These are phyloP conservation scores for Podaxis sp. DNA, from an alignment of 768 basidiomycete genomes.

Conservation along the genomic window DNA sequence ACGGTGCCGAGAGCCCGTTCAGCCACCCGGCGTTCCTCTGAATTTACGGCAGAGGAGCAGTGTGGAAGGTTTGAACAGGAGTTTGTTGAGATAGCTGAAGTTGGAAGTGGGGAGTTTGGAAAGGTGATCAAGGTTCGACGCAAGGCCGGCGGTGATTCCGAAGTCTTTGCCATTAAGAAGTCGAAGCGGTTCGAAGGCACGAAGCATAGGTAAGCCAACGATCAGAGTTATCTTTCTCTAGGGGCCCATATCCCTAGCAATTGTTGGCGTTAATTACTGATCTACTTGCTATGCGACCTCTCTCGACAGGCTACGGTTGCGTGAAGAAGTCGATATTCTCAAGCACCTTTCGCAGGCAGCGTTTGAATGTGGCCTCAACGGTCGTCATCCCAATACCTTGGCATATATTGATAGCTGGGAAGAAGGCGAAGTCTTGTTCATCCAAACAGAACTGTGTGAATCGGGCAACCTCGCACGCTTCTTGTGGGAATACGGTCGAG, in stretches of 20 bases:
- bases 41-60: constrained; percentile 46
- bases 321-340: constrained; percentile 93
- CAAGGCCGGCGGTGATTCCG: constrained; percentile 54
- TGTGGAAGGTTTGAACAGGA: constrained; percentile 75
- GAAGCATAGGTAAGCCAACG: constrained; percentile 74
- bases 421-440: constrained; percentile 82
- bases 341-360: constrained; percentile 61
- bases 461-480: constrained; percentile 90
- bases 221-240: constrained; percentile 18
- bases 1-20: constrained; percentile 23
- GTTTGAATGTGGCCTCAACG: constrained; percentile 36
- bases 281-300: constrained; percentile 14
- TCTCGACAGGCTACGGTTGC: constrained; percentile 67
- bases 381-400: constrained; percentile 78
- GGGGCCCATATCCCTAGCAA: constrained; percentile 15
- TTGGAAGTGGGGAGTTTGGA: constrained; percentile 93
- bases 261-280: constrained; percentile 11
- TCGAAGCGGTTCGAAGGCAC: constrained; percentile 90
- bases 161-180: constrained; percentile 87
- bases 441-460: constrained; percentile 93
- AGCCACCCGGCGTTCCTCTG: constrained; percentile 33
- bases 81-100: constrained; percentile 75
- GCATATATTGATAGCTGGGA: constrained; percentile 96
- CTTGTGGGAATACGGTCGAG: constrained; percentile 87
- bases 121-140: constrained; percentile 82